Conservation (phyloP, 371 early-diverging fungal species). For the Nosema muscidifuracis region DNA sequence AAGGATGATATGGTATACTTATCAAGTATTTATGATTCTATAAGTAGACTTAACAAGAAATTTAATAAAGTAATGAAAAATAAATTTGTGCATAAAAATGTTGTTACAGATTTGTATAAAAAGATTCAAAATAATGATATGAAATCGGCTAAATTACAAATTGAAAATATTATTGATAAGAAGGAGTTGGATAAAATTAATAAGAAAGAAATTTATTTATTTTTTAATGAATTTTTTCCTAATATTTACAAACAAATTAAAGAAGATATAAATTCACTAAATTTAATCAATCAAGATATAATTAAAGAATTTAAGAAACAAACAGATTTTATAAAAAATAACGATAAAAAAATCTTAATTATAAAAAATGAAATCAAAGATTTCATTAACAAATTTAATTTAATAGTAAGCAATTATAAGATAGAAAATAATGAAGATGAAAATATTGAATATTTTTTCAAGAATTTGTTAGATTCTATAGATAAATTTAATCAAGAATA, state of each 20-base stretch:
- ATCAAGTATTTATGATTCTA: slow-evolving; percentile 3
- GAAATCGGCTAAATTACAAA: neutral
- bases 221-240: neutral
- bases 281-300: neutral
- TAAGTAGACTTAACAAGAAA: slow-evolving; percentile 6
- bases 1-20: slow-evolving; percentile 28
- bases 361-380: neutral
- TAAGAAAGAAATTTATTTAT: neutral
- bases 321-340: neutral
- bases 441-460: neutral
- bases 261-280: neutral
- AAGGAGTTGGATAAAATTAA: neutral
- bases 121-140: slow-evolving; percentile 3
- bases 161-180: neutral
- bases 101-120: neutral
- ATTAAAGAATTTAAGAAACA: too few relatives aligned
- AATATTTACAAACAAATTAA: neutral
- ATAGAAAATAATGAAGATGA: neutral
- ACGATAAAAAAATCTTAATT: neutral
- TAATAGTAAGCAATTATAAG: neutral
- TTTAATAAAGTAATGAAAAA: slow-evolving; percentile 8
- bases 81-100: slow-evolving; percentile 10
- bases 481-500: neutral
- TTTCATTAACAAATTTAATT: neutral
- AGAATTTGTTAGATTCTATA: neutral